phyloP scores from a whole-genome alignment of 352 stramenopile species.

The Globisporangium spinosum region DNA sequence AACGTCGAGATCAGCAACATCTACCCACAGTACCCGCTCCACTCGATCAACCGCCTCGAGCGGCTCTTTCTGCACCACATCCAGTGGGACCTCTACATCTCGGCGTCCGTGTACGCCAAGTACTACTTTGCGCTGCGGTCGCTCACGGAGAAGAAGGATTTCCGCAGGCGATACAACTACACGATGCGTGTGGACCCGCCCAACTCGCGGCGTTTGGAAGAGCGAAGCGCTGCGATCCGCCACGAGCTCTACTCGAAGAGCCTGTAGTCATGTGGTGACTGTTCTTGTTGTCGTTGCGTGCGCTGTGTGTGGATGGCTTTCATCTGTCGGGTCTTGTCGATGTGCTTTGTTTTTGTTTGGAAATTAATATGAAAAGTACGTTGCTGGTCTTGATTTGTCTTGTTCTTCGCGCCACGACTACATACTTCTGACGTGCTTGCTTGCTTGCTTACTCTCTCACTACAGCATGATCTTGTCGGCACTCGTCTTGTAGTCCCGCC shows the following conservation, averaged over 20 bases:
- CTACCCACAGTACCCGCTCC: constrained; percentile 97
- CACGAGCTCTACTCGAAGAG: constrained; percentile 86
- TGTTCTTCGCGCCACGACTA: background rate
- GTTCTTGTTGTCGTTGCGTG: background rate
- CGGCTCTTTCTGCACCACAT: constrained; percentile 95
- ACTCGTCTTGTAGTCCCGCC: constrained; percentile 81
- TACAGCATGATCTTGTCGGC: constrained; percentile 67
- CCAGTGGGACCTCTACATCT: constrained; percentile 99
- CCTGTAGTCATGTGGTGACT: constrained; percentile 51
- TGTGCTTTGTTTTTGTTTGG: background rate
- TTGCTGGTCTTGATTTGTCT: background rate
- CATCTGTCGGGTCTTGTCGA: background rate
- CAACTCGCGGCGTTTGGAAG: constrained; percentile 85
- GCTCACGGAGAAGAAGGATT: constrained; percentile 89
- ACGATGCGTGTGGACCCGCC: constrained; percentile 84
- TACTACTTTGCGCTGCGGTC: constrained; percentile 98
- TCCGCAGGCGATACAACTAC: constrained; percentile 88
- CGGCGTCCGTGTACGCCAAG: constrained; percentile 93
- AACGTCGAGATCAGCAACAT: constrained; percentile 98
- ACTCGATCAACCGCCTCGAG: constrained; percentile 97
- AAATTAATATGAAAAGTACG: background rate
- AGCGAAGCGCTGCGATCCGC: constrained; percentile 75
- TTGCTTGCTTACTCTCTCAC: background rate
- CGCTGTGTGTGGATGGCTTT: background rate
- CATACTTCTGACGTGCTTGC: background rate